A percentile compares a stretch with the other conserved stretches of the same genome.
phyloP scores from a whole-genome alignment of 305 asterid genomes.

The Rubia tinctorum region DNA sequence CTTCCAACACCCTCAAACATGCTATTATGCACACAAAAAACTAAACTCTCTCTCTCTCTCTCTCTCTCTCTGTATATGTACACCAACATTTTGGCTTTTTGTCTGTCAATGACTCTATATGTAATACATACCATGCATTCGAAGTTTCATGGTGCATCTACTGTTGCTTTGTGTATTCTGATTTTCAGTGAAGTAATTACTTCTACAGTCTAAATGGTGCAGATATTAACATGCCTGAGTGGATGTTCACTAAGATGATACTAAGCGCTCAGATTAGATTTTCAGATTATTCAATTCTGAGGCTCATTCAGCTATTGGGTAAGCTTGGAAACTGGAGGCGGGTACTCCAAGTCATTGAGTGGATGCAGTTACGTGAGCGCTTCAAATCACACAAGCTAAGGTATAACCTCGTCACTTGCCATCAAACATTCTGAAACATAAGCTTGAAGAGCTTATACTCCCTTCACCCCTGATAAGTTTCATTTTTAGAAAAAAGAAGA shows the following conservation, averaged over 20 bases:
- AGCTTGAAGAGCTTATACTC: background rate
- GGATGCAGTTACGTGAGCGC: conserved; percentile 86
- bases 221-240: conserved; percentile 92
- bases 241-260: conserved; percentile 91
- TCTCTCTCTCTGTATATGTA: background rate
- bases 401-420: conserved; percentile 24
- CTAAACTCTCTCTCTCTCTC: background rate
- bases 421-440: background rate
- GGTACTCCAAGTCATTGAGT: conserved; percentile 90
- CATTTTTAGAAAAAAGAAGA: background rate
- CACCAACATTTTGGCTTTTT: background rate
- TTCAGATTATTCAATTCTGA: conserved; percentile 81
- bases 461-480: background rate
- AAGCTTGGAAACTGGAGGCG: conserved; percentile 90
- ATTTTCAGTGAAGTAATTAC: conserved; percentile 52
- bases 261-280: conserved; percentile 79
- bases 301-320: conserved; percentile 84
- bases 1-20: background rate
- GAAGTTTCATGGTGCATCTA: background rate
- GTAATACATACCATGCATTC: background rate
- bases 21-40: background rate
- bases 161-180: conserved; percentile 18
- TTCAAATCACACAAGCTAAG: conserved; percentile 76
- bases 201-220: conserved; percentile 98
- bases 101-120: background rate